phyloP scores from a whole-genome alignment of 768 basidiomycete genomes.

The Mycena haematopus region DNA sequence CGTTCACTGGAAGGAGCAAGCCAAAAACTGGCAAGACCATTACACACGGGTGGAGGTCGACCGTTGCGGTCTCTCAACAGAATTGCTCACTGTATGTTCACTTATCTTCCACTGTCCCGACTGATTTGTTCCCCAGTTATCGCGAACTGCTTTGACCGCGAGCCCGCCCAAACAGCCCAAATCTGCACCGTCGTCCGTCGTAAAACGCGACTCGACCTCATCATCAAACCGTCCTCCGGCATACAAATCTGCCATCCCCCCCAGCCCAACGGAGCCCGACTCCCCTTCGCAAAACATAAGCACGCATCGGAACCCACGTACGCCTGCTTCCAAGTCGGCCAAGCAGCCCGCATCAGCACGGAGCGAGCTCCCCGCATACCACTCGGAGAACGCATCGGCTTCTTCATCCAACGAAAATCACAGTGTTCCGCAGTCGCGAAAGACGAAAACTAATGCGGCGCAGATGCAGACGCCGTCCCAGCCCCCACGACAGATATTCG shows the following conservation, averaged over 20 bases:
- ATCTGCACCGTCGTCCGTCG: conserved; percentile 38
- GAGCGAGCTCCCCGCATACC: conserved; percentile 15
- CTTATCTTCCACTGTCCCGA: conserved; percentile 19
- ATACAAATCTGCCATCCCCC: conserved; percentile 37
- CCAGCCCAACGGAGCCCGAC: conserved; percentile 36
- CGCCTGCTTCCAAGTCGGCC: conserved; percentile 23
- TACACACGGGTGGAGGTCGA: conserved; percentile 78
- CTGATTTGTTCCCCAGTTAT: conserved; percentile 17
- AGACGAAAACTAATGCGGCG: conserved; percentile 12
- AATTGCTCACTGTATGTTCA: conserved; percentile 58
- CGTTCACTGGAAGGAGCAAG: conserved; percentile 77
- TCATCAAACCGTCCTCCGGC: conserved; percentile 40
- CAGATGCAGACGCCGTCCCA: conserved; percentile 20
- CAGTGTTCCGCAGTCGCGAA: neutral
- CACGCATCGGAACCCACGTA: conserved; percentile 21
- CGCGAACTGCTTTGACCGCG: conserved; percentile 33
- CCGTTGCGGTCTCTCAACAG: conserved; percentile 61
- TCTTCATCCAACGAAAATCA: neutral
- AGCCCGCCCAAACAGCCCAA: conserved; percentile 42
- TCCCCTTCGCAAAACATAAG: conserved; percentile 28
- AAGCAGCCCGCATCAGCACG: conserved; percentile 16
- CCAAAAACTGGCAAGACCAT: conserved; percentile 81
- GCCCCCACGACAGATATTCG: conserved; percentile 28
- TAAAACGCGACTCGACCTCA: conserved; percentile 36
- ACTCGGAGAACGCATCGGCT: conserved; percentile 4